A percentile compares a stretch with the other conserved stretches of the same genome.
phyloP scores from a whole-genome alignment of 306 rosid species.

The Luffa acutangula region DNA sequence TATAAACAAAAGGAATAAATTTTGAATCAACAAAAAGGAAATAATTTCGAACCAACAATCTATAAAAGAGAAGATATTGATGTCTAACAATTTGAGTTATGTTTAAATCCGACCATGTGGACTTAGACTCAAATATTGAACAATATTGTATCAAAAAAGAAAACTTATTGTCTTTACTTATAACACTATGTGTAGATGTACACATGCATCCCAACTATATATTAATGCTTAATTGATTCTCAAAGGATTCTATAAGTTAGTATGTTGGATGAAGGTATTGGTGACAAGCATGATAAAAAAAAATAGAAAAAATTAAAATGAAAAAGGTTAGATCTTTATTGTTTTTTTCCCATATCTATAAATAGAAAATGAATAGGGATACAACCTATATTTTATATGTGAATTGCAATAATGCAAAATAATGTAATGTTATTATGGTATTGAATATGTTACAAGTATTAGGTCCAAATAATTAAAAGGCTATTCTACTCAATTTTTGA shows the following conservation, averaged over 20 bases:
- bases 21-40: not conserved
- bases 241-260: not conserved
- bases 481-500: not conserved
- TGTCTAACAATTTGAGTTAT: not conserved
- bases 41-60: not conserved
- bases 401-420: not conserved
- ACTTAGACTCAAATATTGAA: not conserved
- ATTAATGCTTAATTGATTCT: not conserved
- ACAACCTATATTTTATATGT: not conserved
- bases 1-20: not conserved
- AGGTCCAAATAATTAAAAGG: not conserved
- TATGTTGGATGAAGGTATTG: not conserved
- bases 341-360: too few species aligned
- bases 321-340: not conserved
- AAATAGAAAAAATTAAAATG: too few species aligned
- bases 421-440: not conserved
- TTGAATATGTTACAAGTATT: not conserved
- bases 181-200: not conserved
- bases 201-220: not conserved
- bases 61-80: not conserved
- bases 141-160: not conserved
- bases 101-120: not conserved
- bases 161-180: not conserved
- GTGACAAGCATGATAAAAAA: not conserved
- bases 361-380: not conserved